phyloP scores from a whole-genome alignment of 305 asterid species.

The Fraxinus ornus region DNA sequence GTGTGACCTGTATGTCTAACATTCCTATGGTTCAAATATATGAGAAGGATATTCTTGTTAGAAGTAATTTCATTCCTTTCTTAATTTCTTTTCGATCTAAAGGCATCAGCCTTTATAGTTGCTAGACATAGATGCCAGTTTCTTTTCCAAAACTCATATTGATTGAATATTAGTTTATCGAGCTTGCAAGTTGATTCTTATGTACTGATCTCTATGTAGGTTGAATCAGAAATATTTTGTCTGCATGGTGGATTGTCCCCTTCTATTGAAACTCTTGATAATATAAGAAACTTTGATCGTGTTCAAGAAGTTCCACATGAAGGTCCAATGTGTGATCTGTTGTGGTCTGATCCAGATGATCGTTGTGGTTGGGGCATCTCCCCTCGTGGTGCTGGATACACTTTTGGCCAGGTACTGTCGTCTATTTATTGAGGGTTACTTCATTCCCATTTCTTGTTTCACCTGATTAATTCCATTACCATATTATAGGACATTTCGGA shows the following conservation, averaged over 20 bases:
- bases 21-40: background rate
- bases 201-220: slow-evolving; percentile 33
- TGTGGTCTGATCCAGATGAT: slow-evolving; percentile 88
- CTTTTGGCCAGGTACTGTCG: slow-evolving; percentile 63
- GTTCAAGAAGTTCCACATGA: slow-evolving; percentile 79
- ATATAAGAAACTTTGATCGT: slow-evolving; percentile 59
- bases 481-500: slow-evolving; percentile 83
- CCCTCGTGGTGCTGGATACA: slow-evolving; percentile 88
- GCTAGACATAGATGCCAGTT: background rate
- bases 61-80: background rate
- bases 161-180: background rate
- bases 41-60: background rate
- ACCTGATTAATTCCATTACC: background rate
- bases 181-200: slow-evolving; percentile 9
- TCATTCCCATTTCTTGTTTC: background rate
- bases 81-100: background rate
- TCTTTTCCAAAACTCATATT: slow-evolving; percentile 4
- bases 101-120: background rate
- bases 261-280: slow-evolving; percentile 61
- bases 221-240: slow-evolving; percentile 63
- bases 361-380: slow-evolving; percentile 92
- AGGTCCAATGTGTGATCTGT: slow-evolving; percentile 85
- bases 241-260: slow-evolving; percentile 70
- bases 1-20: background rate
- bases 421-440: background rate